Conservation (phyloP, 75 land plant genomes). For the Pinus albicaulis region DNA sequence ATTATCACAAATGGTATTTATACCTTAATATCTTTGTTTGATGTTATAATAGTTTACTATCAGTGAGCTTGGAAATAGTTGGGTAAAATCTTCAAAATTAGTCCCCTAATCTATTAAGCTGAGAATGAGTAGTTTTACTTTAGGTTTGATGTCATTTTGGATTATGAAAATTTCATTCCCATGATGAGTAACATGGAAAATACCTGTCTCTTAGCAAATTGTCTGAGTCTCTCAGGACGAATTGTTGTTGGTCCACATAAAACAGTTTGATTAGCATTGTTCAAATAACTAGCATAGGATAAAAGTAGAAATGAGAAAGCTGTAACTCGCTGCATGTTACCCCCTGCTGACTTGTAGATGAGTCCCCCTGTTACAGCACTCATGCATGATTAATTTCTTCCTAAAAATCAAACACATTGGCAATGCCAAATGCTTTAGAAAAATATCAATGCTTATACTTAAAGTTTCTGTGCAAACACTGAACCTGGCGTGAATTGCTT, state of each 20-base stretch:
- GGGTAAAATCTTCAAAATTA: too few species aligned
- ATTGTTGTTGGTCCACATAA: slow-evolving; percentile 39
- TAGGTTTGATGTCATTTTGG: too few species aligned
- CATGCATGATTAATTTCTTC: slow-evolving; percentile 5
- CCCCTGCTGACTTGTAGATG: slow-evolving; percentile 56
- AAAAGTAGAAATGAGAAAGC: slow-evolving; percentile 71
- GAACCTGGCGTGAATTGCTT: slow-evolving; percentile 34
- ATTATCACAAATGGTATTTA: too few species aligned
- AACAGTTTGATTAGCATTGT: slow-evolving; percentile 29
- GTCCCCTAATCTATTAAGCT: too few species aligned
- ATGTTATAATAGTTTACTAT: neutral
- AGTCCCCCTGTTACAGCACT: slow-evolving; percentile 51
- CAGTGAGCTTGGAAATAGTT: too few species aligned
- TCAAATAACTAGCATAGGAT: slow-evolving; percentile 63
- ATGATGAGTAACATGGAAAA: neutral
- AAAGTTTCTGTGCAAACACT: neutral
- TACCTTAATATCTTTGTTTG: too few species aligned
- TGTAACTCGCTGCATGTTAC: slow-evolving; percentile 85
- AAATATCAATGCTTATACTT: neutral
- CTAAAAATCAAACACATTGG: neutral
- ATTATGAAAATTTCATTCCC: neutral
- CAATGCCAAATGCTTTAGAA: neutral
- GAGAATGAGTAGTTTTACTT: too few species aligned
- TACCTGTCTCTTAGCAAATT: slow-evolving; percentile 67
- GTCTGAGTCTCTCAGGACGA: slow-evolving; percentile 23